Evolutionary conservation across 208 protist species (phyloP).

Genomic region (Leishmania martiniquensis): DNA sequence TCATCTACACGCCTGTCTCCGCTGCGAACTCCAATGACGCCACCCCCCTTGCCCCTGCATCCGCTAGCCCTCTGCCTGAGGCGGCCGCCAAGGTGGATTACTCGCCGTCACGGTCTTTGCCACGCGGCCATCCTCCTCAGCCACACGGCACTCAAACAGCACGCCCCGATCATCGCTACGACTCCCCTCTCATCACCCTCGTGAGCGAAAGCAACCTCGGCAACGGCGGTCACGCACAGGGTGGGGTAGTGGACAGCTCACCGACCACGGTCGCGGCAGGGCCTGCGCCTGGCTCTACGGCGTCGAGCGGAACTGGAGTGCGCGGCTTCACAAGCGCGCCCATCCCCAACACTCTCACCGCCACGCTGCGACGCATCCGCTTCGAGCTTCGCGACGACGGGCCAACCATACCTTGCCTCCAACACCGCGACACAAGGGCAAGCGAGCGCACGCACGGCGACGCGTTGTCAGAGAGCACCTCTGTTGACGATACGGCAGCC

Average conservation of each 20-base stretch:
- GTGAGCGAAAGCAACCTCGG: neutral
- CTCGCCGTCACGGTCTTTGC: neutral
- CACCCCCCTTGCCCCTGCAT: neutral
- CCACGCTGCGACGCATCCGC: constrained; percentile 65
- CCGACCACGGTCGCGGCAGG: constrained; percentile 8
- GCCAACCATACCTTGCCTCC: constrained; percentile 38
- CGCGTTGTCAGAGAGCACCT: neutral
- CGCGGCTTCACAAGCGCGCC: constrained; percentile 7
- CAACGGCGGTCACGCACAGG: neutral
- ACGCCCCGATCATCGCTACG: neutral
- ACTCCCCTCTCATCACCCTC: constrained; percentile 2
- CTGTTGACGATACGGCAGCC: neutral
- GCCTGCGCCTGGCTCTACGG: neutral
- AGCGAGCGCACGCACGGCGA: constrained; percentile 9
- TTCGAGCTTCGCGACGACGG: constrained; percentile 72
- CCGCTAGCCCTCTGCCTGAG: neutral
- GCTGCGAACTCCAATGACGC: neutral
- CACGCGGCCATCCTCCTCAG: neutral
- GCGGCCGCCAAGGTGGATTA: neutral
- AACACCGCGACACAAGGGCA: constrained; percentile 15
- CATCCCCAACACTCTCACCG: constrained; percentile 36
- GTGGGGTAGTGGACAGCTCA: neutral
- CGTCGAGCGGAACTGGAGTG: constrained; percentile 10
- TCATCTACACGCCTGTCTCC: neutral
- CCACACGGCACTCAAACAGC: neutral